Conservation (phyloP, 192 early-diverging fungal species). For the Entomortierella parvispora region DNA sequence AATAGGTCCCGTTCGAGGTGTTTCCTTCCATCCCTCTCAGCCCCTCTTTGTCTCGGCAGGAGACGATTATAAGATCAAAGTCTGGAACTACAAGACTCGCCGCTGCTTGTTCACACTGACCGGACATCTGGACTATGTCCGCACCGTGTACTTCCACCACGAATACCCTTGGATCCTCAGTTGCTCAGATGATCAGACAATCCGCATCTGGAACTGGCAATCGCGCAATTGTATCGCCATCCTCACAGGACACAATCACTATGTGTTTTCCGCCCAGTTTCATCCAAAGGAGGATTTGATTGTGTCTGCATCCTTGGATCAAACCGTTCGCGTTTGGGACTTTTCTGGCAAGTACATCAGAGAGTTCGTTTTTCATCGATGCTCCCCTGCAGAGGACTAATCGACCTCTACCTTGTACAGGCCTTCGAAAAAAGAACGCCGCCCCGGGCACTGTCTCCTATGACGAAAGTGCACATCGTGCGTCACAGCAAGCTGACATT, state of each 20-base stretch:
- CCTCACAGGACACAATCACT: constrained; percentile 97
- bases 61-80: constrained; percentile 98
- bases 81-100: constrained; percentile 97
- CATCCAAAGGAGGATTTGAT: constrained; percentile 97
- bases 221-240: constrained; percentile 96
- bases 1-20: constrained; percentile 92
- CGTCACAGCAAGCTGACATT: constrained; percentile 85
- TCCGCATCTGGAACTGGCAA: constrained; percentile 99
- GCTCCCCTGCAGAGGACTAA: no score
- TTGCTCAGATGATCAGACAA: constrained; percentile 96
- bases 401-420: background rate
- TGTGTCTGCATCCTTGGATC: constrained; percentile 95
- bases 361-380: no score
- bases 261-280: constrained; percentile 97
- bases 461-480: constrained; percentile 57
- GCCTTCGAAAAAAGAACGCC: constrained; percentile 74
- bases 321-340: constrained; percentile 98
- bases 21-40: constrained; percentile 93
- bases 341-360: constrained; percentile 80
- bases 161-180: constrained; percentile 97
- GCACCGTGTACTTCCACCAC: constrained; percentile 94
- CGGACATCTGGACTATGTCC: constrained; percentile 97
- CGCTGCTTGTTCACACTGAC: constrained; percentile 95
- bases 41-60: constrained; percentile 96
- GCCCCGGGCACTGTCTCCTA: constrained; percentile 63